These are phyloP conservation scores for Coffea humblotiana DNA, from an alignment of 305 asterid species.

Conservation along the genomic window DNA sequence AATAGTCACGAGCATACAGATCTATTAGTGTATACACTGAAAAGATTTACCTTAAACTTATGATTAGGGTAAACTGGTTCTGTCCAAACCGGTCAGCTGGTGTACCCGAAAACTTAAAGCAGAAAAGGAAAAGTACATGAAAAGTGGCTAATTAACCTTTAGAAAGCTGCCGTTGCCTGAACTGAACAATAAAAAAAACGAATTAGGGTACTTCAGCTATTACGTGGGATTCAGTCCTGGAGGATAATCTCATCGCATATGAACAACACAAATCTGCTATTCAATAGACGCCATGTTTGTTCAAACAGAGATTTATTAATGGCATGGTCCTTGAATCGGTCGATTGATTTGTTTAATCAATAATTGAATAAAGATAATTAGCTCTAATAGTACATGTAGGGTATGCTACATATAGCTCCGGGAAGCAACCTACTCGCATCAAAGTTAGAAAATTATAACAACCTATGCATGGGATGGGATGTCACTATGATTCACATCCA, in stretches of 20 bases:
- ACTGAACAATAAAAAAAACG: background rate
- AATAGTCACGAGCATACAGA: too few relatives aligned
- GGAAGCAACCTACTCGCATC: background rate
- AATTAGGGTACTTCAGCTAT: background rate
- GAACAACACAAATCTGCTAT: background rate
- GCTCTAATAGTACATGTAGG: background rate
- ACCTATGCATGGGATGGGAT: background rate
- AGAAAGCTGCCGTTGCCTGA: background rate
- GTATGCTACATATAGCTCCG: background rate
- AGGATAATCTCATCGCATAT: background rate
- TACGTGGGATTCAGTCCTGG: conserved; percentile 1
- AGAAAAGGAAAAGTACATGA: background rate
- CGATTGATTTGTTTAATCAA: background rate
- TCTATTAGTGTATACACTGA: too few relatives aligned
- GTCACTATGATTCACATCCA: background rate
- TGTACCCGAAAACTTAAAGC: background rate
- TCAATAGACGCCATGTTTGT: background rate
- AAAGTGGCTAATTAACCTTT: background rate
- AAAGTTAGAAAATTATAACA: background rate
- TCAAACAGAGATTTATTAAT: background rate
- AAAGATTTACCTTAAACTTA: background rate
- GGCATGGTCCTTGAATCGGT: background rate
- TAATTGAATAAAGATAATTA: background rate
- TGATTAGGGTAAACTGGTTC: background rate
- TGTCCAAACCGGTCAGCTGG: background rate